Percentiles rank a stretch among this genome's conserved stretches.
Conservation (phyloP, 768 basidiomycete species). For the Lactifluus volemus region DNA sequence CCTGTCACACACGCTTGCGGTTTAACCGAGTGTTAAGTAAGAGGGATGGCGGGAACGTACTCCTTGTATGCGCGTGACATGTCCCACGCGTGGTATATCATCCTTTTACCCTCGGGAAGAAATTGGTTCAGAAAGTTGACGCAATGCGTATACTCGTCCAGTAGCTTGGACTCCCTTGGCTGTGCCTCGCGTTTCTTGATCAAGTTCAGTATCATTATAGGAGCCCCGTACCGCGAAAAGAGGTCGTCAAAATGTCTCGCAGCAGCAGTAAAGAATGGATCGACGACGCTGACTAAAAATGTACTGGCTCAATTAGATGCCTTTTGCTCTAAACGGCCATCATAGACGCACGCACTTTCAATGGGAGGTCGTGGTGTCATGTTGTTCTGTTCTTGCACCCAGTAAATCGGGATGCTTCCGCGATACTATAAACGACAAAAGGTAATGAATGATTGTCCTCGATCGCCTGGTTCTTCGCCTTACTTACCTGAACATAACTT, state of each 20-base stretch:
- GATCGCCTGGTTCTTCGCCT: not conserved
- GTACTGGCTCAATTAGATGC: not conserved
- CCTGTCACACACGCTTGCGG: conserved; percentile 31
- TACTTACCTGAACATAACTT: conserved; percentile 78
- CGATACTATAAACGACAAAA: conserved; percentile 49
- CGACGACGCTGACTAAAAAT: conserved; percentile 72
- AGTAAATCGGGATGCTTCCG: conserved; percentile 92
- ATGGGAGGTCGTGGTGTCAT: conserved; percentile 95
- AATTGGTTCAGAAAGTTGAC: conserved; percentile 93
- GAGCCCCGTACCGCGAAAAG: conserved; percentile 81
- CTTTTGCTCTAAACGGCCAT: no score
- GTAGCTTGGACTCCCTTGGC: conserved; percentile 81
- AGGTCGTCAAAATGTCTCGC: conserved; percentile 90
- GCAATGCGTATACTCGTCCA: conserved; percentile 89
- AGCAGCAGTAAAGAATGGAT: conserved; percentile 92
- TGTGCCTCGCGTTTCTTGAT: conserved; percentile 80
- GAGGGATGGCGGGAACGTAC: conserved; percentile 34
- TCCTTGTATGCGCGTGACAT: conserved; percentile 94
- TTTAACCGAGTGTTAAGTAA: not conserved
- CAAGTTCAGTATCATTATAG: conserved; percentile 85
- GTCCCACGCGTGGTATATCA: conserved; percentile 93
- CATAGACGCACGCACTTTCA: conserved; percentile 54
- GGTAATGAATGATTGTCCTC: not conserved
- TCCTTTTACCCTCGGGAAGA: conserved; percentile 73
- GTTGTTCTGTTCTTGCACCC: conserved; percentile 88